Evolutionary conservation across 257 asterid genomes (phyloP), one percentile per base, ranked within the genome.

Genomic region (Nicotiana tomentosiformis): DNA sequence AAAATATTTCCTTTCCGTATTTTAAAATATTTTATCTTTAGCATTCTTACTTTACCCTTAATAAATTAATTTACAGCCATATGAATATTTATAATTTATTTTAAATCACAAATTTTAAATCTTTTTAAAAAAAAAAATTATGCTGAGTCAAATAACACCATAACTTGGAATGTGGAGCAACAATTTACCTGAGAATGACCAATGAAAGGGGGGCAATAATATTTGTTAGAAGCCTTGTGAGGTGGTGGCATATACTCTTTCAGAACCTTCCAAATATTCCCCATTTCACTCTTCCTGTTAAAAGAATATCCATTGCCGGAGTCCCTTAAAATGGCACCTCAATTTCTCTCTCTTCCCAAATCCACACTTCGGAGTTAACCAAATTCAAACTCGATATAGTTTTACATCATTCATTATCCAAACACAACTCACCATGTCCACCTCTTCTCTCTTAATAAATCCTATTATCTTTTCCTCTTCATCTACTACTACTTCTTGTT

Each of bases 371-470:
- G 51, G 1, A 32, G 39, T 58, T 66, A 60, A 67, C 20, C 62
- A 76, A 51, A 11, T 51, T 51, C 46, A 51, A 66, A 23, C 61
- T 15, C 56, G 26, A 23, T 23, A 23, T 23, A 56, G 77, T 80
- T 82, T 80, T 60, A 60, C 78, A 81, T 55, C 85, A 66, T 65
- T 65, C 86, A 61, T 65, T 80, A 20, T 8, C 69, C 67, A 33
- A 26, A 55, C 57, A 65, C 67, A 65, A 77, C 20, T 18, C 77
- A 82, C 67, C 62, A 87, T 83, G 89, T 90, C 93, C 91, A 49
- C 87, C 86, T 66, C 86, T 82, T 88, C 91, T 88, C 87, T 91
- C 84, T 89, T 90, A 84, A 82, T 85, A 84, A 87, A 85, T 82
- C 87, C 88, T 11, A 37, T 89, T 80, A 83, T 88, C 82, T 69